These are phyloP conservation scores for Scheffersomyces lignosus DNA, from an alignment of 805 yeast genomes.

Conservation along the genomic window DNA sequence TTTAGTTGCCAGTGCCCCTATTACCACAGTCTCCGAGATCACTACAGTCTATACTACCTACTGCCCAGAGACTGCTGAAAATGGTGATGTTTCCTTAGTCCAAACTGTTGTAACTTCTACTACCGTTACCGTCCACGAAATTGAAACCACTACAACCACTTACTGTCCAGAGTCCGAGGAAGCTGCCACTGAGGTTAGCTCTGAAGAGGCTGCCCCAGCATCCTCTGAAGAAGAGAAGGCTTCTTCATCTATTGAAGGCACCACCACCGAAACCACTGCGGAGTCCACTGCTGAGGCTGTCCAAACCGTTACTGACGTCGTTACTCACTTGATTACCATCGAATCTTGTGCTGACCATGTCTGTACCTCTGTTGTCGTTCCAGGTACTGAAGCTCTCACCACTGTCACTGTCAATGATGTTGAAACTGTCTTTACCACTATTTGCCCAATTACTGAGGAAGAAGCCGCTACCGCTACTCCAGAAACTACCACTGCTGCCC, in stretches of 20 bases:
- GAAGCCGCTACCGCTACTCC: conserved; percentile 4
- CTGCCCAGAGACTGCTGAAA: no score
- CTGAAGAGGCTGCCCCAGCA: no score
- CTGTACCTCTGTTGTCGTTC: conserved; percentile 8
- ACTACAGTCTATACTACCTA: conserved; percentile 15
- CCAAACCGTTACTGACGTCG: conserved; percentile 13
- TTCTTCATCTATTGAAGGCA: conserved; percentile 8
- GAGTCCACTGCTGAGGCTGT: conserved; percentile 15
- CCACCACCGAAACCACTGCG: conserved; percentile 12
- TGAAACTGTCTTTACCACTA: conserved; percentile 15
- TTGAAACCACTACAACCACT: conserved; percentile 17
- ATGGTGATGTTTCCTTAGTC: conserved; percentile 11
- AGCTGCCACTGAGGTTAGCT: conserved; percentile 16
- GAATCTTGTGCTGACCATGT: conserved; percentile 28
- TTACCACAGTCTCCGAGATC: conserved; percentile 13
- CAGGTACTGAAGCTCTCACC: conserved; percentile 7
- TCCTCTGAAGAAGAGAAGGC: no score
- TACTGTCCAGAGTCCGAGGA: conserved; percentile 18
- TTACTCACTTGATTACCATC: conserved; percentile 22
- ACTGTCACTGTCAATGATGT: conserved; percentile 14
- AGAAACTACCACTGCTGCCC: conserved; percentile 3
- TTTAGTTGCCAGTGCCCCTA: conserved; percentile 14
- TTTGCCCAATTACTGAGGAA: conserved; percentile 11
- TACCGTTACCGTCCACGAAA: conserved; percentile 4
- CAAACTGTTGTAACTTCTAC: conserved; percentile 2